Conservation (phyloP, 2,329 filamentous ascomycete genomes). For the Colletotrichum lentis region DNA sequence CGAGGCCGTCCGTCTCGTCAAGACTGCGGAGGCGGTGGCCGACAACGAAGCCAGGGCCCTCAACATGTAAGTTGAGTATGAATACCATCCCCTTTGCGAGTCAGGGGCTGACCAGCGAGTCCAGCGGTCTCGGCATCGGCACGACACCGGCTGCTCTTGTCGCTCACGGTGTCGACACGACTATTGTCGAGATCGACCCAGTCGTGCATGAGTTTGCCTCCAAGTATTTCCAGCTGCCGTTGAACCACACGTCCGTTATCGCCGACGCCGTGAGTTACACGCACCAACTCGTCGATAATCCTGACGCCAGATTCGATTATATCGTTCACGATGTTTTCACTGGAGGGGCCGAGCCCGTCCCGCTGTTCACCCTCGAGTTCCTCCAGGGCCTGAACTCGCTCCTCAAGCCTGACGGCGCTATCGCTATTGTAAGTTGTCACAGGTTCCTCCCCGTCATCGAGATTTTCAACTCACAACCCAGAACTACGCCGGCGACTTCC, state of each 20-base stretch:
- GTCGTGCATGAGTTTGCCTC: conserved; percentile 83
- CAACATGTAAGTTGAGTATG: conserved; percentile 73
- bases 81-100: conserved; percentile 37
- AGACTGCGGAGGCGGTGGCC: conserved; percentile 60
- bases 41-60: conserved; percentile 80
- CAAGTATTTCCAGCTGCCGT: conserved; percentile 81
- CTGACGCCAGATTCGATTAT: conserved; percentile 76
- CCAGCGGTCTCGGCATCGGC: conserved; percentile 86
- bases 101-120: background rate
- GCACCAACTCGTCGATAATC: conserved; percentile 52
- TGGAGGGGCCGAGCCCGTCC: conserved; percentile 88
- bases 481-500: conserved; percentile 95
- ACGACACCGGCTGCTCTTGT: conserved; percentile 89
- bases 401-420: conserved; percentile 79
- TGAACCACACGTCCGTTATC: conserved; percentile 81
- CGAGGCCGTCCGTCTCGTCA: conserved; percentile 85
- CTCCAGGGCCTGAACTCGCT: conserved; percentile 74
- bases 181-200: conserved; percentile 93
- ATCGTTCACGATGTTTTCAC: conserved; percentile 99
- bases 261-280: conserved; percentile 82
- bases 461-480: conserved; percentile 47
- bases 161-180: conserved; percentile 88
- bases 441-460: background rate
- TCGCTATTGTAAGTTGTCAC: conserved; percentile 78
- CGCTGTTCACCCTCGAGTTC: conserved; percentile 89